phyloP scores from a whole-genome alignment of 208 protist species.

The Acanthamoeba triangularis region DNA sequence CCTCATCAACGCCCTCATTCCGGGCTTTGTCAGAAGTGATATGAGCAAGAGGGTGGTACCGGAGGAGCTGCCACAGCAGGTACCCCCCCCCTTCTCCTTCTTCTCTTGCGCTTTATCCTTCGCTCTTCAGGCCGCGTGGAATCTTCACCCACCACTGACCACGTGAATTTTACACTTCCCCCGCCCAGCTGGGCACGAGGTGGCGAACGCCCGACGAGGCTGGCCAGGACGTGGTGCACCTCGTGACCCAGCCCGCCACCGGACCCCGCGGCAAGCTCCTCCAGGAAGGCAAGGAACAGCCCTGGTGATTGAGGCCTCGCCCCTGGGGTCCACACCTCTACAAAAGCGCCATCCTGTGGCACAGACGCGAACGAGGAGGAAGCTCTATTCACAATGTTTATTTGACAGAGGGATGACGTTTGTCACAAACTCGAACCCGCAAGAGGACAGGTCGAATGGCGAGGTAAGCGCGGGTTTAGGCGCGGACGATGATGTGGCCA shows the following conservation, averaged over 20 bases:
- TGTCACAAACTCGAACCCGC: background rate
- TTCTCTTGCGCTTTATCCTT: background rate
- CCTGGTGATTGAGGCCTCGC: background rate
- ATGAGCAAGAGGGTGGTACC: background rate
- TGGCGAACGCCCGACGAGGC: constrained; percentile 5
- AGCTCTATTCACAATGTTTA: too few species aligned
- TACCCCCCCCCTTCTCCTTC: background rate
- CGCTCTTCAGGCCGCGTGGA: background rate
- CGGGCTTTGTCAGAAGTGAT: background rate
- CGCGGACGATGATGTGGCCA: background rate
- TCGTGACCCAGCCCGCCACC: background rate
- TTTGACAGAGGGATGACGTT: too few species aligned
- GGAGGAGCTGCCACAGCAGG: constrained; percentile 18
- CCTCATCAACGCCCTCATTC: constrained; percentile 1
- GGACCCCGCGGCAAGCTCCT: constrained; percentile 14
- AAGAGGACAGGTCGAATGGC: background rate
- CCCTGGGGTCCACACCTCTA: too few species aligned
- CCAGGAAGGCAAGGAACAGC: background rate
- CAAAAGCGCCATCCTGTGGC: too few species aligned
- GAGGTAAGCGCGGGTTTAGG: too few species aligned
- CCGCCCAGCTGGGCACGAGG: background rate
- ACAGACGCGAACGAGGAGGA: too few species aligned
- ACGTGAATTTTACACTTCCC: too few species aligned
- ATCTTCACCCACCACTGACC: background rate
- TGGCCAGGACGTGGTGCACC: constrained; percentile 29